These are phyloP conservation scores for Capronia coronata DNA, from an alignment of 2,329 filamentous ascomycete species.

Conservation along the genomic window DNA sequence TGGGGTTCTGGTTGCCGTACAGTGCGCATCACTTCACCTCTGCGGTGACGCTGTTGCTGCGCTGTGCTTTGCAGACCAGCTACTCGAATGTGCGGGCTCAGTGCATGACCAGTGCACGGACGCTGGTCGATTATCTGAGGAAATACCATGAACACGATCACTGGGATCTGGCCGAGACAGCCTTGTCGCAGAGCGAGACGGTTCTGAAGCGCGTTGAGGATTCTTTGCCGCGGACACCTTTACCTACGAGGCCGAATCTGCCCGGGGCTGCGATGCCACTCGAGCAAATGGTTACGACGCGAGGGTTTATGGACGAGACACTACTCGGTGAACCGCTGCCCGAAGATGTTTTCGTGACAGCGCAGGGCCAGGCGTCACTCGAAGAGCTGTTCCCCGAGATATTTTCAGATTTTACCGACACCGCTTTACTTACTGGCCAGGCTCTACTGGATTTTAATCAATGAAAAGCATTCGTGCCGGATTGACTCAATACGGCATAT, in stretches of 20 bases:
- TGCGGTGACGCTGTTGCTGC: slow-evolving; percentile 26
- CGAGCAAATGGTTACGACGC: too few relatives aligned
- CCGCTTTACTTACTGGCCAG: slow-evolving; percentile 18
- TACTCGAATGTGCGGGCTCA: slow-evolving; percentile 42
- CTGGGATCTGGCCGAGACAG: slow-evolving; percentile 53
- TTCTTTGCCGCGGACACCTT: slow-evolving; percentile 17
- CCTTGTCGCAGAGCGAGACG: slow-evolving; percentile 45
- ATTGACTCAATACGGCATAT: neutral
- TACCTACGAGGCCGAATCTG: too few relatives aligned
- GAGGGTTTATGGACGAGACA: slow-evolving; percentile 12
- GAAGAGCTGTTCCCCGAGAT: slow-evolving; percentile 26
- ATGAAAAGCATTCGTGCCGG: too few relatives aligned
- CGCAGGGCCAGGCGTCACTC: slow-evolving; percentile 17
- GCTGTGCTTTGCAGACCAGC: slow-evolving; percentile 32
- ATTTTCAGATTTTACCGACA: slow-evolving; percentile 25
- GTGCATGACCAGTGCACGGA: slow-evolving; percentile 44
- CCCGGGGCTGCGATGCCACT: neutral
- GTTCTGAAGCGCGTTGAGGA: slow-evolving; percentile 34
- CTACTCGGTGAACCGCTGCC: slow-evolving; percentile 13
- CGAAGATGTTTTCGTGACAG: slow-evolving; percentile 14
- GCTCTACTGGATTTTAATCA: slow-evolving; percentile 2
- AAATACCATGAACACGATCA: slow-evolving; percentile 45
- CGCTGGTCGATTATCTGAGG: slow-evolving; percentile 44
- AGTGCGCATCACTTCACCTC: slow-evolving; percentile 28
- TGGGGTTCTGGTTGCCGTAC: slow-evolving; percentile 27